Base-by-base conservation (phyloP, 2,329 filamentous ascomycete genomes). In the Colletotrichum orchidophilum region DNA sequence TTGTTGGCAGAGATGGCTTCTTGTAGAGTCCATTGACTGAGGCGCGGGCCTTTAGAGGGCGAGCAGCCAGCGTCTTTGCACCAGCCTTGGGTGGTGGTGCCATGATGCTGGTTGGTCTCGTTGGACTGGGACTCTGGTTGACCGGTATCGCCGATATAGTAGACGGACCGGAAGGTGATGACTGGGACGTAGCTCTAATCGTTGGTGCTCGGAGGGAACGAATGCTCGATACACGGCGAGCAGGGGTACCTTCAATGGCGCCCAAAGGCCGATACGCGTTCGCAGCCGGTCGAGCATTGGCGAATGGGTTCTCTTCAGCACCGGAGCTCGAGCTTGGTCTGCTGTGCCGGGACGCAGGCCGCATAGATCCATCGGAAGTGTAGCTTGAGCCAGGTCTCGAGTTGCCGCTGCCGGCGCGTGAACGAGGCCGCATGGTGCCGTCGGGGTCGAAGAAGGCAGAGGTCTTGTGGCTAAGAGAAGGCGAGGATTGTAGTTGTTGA, bases 401-500 rank as follows among this genome's bases (percentile, higher is more conserved):
- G 24, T 77, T 77, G n/a, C 79, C 79, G 29, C 83, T 85, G 58
- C 80, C 83, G 5, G 84, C 82, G 18, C 86, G 81, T 2, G 87
- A 88, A 24, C 80, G 75, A 5, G 92, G 88, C 21, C 86, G 85
- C 81, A 88, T 88, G 7, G 87, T 84, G 70, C 88, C 87, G n/a
- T 91, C 86, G 2, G 85, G 81, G 59, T 90, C 91, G 78, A 93
- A 96, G 79, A 97, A 95, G 66, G 89, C 90, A 0, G 94, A 94
- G 9, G 88, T 84, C 64, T 91, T 89, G 70, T 90, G 89, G 63
- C 87, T 89, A 55, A 93, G 80, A 0, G 89, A 89, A 5, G 95
- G 95, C 0, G 95, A 96, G 0, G 93, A 90, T 0, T 95, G 93
- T 33, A 97, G 84, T 57, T 91, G 89, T 3, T 94, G 88, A 6